Conservation (phyloP, 2,329 filamentous ascomycete genomes). For the Colletotrichum chrysophilum region DNA sequence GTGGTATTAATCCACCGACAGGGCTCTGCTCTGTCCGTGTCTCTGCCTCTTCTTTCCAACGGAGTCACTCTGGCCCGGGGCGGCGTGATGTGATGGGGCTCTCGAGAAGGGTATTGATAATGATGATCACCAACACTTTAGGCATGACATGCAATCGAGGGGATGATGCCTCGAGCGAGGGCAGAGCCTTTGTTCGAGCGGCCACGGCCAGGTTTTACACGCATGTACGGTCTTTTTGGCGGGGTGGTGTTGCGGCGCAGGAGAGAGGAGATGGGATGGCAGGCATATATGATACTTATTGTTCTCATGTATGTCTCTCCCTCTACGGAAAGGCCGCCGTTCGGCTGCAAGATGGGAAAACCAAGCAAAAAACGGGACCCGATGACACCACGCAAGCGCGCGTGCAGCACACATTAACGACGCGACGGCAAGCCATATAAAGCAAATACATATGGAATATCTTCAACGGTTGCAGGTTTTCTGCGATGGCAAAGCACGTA, state of each 20-base stretch:
- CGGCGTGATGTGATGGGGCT: neutral
- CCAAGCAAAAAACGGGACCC: neutral
- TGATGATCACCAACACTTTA: constrained; percentile 7
- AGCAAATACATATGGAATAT: neutral
- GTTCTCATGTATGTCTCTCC: neutral
- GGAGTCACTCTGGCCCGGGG: neutral
- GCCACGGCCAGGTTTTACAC: neutral
- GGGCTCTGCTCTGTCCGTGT: neutral
- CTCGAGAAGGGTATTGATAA: constrained; percentile 11
- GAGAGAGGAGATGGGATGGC: neutral
- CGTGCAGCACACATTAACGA: neutral
- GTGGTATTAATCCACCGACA: neutral
- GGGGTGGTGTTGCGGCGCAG: neutral
- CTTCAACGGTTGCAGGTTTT: constrained; percentile 10
- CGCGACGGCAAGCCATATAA: neutral
- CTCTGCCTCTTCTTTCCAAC: neutral
- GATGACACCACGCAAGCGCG: neutral
- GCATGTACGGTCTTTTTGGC: neutral
- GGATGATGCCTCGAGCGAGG: neutral
- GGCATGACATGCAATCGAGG: neutral
- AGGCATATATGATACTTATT: neutral
- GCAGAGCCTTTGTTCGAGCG: neutral
- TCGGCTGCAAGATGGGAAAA: neutral
- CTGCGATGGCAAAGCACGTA: neutral
- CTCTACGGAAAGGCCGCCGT: neutral